Evolutionary conservation across 176 grass and related monocot genomes (phyloP).

Genomic region (Eleusine indica): DNA sequence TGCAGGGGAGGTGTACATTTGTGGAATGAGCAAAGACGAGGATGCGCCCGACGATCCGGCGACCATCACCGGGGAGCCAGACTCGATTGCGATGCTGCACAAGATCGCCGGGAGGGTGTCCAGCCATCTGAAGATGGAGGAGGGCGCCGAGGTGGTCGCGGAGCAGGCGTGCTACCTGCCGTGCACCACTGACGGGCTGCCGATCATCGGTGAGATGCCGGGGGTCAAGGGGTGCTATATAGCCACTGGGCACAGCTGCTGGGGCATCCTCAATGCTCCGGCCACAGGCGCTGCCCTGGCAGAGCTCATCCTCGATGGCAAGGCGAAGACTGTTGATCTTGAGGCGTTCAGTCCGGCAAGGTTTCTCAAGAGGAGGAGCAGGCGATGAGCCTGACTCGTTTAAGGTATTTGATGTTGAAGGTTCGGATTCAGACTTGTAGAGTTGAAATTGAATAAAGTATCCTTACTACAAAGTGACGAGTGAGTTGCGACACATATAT

Average conservation of each 20-base stretch:
- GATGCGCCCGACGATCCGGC: conserved; percentile 69
- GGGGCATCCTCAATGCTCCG: conserved; percentile 88
- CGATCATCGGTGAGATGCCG: conserved; percentile 82
- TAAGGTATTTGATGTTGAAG: background rate
- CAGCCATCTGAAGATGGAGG: conserved; percentile 67
- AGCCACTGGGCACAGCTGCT: conserved; percentile 87
- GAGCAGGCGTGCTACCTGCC: conserved; percentile 96
- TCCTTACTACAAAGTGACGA: background rate
- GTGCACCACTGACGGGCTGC: conserved; percentile 70
- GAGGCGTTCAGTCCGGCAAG: conserved; percentile 67
- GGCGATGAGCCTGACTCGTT: conserved; percentile 26
- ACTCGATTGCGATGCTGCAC: conserved; percentile 88
- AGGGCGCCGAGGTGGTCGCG: conserved; percentile 54
- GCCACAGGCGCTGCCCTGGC: conserved; percentile 74
- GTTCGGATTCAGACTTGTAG: conserved; percentile 13
- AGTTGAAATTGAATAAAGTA: conserved; percentile 26
- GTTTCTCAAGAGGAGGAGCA: conserved; percentile 55
- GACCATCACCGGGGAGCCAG: conserved; percentile 61
- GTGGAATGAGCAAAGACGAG: conserved; percentile 73
- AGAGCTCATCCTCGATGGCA: conserved; percentile 80
- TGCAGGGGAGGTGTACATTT: conserved; percentile 92
- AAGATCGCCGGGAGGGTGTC: conserved; percentile 78
- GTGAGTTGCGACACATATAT: conserved; percentile 20
- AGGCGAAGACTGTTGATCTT: conserved; percentile 59
- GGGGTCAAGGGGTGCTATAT: conserved; percentile 75